Evolutionary conservation across 202 grass and related monocot genomes (phyloP).

Genomic region (Dendrocalamus latiflorus): DNA sequence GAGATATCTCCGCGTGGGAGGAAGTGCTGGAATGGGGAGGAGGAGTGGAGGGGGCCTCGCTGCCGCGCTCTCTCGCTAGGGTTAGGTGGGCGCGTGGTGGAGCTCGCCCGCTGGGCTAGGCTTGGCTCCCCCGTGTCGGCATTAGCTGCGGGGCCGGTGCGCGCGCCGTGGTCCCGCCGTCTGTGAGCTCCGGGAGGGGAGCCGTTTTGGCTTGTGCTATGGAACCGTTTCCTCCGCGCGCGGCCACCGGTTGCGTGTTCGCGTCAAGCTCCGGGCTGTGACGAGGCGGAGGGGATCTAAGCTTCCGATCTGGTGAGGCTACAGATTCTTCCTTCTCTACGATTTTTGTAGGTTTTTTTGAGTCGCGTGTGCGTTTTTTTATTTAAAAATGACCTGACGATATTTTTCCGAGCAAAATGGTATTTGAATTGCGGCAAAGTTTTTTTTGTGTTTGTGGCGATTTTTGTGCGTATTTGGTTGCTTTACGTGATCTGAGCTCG

Average conservation of each 20-base stretch:
- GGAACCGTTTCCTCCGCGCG: background rate
- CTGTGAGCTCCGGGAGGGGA: no score
- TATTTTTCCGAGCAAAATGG: background rate
- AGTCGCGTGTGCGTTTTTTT: background rate
- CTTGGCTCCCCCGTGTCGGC: no score
- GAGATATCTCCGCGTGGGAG: background rate
- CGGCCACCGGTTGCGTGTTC: background rate
- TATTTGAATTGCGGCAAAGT: background rate
- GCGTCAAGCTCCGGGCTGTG: background rate
- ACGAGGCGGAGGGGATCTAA: slow-evolving; percentile 10
- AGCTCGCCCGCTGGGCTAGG: background rate
- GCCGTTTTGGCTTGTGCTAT: no score
- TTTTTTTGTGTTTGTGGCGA: background rate
- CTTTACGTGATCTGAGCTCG: slow-evolving; percentile 14
- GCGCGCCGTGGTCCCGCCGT: no score
- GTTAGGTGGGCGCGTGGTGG: background rate
- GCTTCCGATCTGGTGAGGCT: slow-evolving; percentile 33
- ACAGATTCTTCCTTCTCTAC: background rate
- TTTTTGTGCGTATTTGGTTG: background rate
- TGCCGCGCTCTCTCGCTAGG: no score
- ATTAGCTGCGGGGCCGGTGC: background rate
- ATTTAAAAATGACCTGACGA: background rate
- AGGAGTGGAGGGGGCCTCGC: background rate
- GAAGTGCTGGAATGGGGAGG: background rate
- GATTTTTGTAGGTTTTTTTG: background rate